Base-by-base conservation (phyloP, 1,284 basidiomycete genomes). In the Melampsora americana region DNA sequence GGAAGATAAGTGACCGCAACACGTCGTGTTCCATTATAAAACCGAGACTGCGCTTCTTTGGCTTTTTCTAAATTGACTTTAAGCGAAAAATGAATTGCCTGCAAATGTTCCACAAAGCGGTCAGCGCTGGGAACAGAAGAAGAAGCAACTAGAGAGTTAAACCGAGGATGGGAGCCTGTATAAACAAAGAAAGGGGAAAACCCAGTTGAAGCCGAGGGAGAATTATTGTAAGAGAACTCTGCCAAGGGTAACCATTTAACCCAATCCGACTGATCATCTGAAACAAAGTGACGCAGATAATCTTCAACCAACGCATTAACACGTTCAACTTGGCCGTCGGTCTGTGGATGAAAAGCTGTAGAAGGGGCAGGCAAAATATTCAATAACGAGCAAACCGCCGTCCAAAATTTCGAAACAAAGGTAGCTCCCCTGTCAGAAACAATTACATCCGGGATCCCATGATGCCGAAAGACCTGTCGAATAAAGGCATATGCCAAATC, bases 191-290 rank as follows among this genome's bases (percentile, higher is more conserved):
- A n/a, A n/a, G n/a, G n/a, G n/a, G n/a, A n/a, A 83, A 35, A 84
- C 83, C 70, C 28, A 48, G 81, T 84, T 0, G 82, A 78, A 0
- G 77, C 18, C 35, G 83, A 80, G 0, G 77, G 30, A 0, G 78
- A 77, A 60, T 83, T 81, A 78, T 84, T 84, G 71, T 81, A 79
- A 0, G 80, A 42, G 42, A 85, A 84, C 56, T 85, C 81, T 0
- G 82, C 80, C 0, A 79, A 48, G 0, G 78, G 74, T 6, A 83
- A 75, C 64, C 30, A 48, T 5, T 2, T 5, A 20, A 26, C 14
- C 78, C 78, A 78, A 46, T 79, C 32, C 56, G 75, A 42, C 39
- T 79, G 78, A 28, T 66, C 18, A 56, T 77, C 68, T 32, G 73
- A 77, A 68, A 56, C 30, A 71, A 78, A 82, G 16, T 78, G 53